A percentile compares a stretch with the other conserved stretches of the same genome.
Conservation (phyloP, 2,329 filamentous ascomycete genomes). For the Paracoccidioides lutzii region DNA sequence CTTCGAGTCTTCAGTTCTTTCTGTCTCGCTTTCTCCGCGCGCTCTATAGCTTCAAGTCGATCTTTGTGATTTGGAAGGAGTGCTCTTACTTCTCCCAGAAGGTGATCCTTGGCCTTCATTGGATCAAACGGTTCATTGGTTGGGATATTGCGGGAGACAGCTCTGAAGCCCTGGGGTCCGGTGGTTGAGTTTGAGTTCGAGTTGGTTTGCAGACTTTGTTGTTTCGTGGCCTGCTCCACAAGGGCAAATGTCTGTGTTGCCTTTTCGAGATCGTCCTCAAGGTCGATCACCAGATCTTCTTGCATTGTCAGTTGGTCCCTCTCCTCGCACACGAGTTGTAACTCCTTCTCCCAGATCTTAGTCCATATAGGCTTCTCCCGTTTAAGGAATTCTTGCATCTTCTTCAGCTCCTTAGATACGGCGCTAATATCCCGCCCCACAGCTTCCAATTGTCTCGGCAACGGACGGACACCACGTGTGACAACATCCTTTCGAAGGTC, state of each 20-base stretch:
- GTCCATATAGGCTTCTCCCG: conserved; percentile 90
- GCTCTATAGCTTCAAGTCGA: conserved; percentile 85
- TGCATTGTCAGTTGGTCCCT: conserved; percentile 89
- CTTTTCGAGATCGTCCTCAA: conserved; percentile 91
- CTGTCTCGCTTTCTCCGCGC: conserved; percentile 83
- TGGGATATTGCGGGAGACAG: conserved; percentile 40
- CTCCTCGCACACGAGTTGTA: conserved; percentile 91
- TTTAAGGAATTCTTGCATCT: conserved; percentile 83
- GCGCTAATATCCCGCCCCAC: conserved; percentile 78
- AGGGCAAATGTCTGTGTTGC: conserved; percentile 84
- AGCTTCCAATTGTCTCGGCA: conserved; percentile 76
- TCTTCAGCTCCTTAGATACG: conserved; percentile 76
- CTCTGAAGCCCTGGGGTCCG: conserved; percentile 33
- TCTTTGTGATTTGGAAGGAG: conserved; percentile 90
- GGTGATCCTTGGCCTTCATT: conserved; percentile 71
- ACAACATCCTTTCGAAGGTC: conserved; percentile 97
- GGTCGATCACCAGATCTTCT: conserved; percentile 83
- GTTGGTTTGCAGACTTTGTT: conserved; percentile 60
- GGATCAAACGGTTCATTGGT: conserved; percentile 52
- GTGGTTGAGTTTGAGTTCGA: conserved; percentile 27
- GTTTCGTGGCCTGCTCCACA: conserved; percentile 95
- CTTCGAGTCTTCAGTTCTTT: conserved; percentile 70
- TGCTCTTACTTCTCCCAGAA: conserved; percentile 85
- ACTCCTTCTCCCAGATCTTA: conserved; percentile 97
- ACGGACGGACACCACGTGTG: conserved; percentile 74